Evolutionary conservation across 2,329 filamentous ascomycete genomes (phyloP).

Genomic region (Drechslerella dactyloides): DNA sequence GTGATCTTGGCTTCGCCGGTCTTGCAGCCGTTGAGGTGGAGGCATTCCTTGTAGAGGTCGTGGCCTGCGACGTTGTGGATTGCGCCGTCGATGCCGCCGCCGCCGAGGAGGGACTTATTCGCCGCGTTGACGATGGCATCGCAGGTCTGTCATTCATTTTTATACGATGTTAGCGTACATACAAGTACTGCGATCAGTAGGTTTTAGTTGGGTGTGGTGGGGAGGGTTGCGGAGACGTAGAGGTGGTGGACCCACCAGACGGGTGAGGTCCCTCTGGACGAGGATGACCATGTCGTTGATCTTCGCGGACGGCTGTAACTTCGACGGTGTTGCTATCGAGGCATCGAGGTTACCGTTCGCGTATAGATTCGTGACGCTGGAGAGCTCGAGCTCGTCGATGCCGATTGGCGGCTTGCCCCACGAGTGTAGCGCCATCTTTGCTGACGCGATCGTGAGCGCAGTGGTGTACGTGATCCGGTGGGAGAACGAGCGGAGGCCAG

Average conservation of each 20-base stretch:
- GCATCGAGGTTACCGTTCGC: conserved; percentile 26
- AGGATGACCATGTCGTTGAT: conserved; percentile 30
- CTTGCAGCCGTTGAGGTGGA: conserved; percentile 71
- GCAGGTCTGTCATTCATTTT: conserved; percentile 7
- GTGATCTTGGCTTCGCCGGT: conserved; percentile 87
- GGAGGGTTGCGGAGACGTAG: too few relatives aligned
- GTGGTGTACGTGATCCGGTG: not conserved
- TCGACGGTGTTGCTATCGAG: conserved; percentile 29
- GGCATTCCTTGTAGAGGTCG: conserved; percentile 72
- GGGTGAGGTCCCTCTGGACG: conserved; percentile 31
- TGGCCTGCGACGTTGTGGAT: conserved; percentile 84
- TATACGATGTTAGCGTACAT: not conserved
- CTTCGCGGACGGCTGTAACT: conserved; percentile 2
- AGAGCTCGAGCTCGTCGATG: conserved; percentile 12
- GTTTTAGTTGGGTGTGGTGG: not conserved
- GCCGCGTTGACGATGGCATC: conserved; percentile 76
- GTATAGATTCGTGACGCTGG: conserved; percentile 22
- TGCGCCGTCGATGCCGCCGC: conserved; percentile 87
- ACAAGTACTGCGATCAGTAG: too few relatives aligned
- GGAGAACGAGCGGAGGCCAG: conserved; percentile 1
- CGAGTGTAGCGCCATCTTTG: conserved; percentile 12
- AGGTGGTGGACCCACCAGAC: conserved; percentile 16
- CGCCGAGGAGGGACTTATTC: conserved; percentile 77
- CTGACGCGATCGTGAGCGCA: not conserved
- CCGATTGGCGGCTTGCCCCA: conserved; percentile 1